Conservation (phyloP, 805 yeast genomes). For the Lipomyces anomalus region DNA sequence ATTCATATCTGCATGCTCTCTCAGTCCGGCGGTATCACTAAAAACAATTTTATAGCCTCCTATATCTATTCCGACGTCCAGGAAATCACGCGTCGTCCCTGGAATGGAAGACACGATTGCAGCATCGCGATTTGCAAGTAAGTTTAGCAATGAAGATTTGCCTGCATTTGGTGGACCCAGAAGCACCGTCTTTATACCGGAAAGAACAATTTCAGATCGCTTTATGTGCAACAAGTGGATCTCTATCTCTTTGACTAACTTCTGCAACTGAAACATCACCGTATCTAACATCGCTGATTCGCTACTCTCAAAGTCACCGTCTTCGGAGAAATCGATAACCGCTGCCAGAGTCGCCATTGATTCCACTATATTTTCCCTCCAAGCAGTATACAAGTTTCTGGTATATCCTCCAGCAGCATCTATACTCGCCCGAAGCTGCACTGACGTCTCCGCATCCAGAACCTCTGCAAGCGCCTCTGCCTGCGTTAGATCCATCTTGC, state of each 20-base stretch:
- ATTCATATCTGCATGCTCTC: constrained; percentile 37
- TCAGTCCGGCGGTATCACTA: constrained; percentile 91
- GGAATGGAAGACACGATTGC: constrained; percentile 89
- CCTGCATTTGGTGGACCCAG: constrained; percentile 97
- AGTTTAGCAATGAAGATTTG: constrained; percentile 77
- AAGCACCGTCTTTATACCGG: constrained; percentile 68
- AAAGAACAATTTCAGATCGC: constrained; percentile 55
- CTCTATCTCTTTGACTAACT: constrained; percentile 43
- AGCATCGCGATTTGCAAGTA: constrained; percentile 69
- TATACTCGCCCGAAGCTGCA: constrained; percentile 72
- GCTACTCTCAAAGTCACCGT: constrained; percentile 68
- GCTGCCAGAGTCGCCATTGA: constrained; percentile 77
- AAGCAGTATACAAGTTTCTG: constrained; percentile 46
- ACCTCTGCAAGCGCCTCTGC: constrained; percentile 84
- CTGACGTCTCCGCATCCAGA: constrained; percentile 91
- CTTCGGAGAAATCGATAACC: constrained; percentile 91
- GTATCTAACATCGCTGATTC: constrained; percentile 50
- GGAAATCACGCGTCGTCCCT: constrained; percentile 88
- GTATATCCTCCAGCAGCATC: constrained; percentile 67
- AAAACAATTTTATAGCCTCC: constrained; percentile 76
- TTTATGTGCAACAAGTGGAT: constrained; percentile 42
- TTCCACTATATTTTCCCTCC: constrained; percentile 65
- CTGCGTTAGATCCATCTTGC: constrained; percentile 78
- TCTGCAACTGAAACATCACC: no score
- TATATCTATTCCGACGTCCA: constrained; percentile 75